Evolutionary conservation across 495 filamentous ascomycete genomes (phyloP).

Genomic region (Penicillium cosmopolitanum): DNA sequence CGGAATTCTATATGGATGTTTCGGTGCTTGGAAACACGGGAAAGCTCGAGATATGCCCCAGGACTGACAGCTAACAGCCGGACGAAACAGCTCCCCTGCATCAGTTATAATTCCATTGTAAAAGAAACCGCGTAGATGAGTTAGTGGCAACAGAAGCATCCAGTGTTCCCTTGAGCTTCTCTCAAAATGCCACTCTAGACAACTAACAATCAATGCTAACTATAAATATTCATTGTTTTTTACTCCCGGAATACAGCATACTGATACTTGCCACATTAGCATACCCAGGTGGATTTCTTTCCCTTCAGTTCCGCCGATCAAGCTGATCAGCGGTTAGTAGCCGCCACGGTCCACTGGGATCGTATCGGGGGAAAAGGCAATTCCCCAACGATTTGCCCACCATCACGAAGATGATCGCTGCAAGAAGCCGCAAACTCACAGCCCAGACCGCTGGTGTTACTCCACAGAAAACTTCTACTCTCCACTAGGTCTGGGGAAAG

Average conservation of each 20-base stretch:
- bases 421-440: constrained; percentile 30
- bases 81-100: not conserved
- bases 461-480: constrained; percentile 26
- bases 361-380: constrained; percentile 2
- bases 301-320: not conserved
- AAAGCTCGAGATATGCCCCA: not conserved
- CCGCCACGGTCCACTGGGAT: constrained; percentile 11
- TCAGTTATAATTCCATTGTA: constrained; percentile 6
- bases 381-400: constrained; percentile 5
- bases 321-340: constrained; percentile 11
- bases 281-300: not conserved
- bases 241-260: not conserved
- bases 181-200: not conserved
- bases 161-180: not conserved
- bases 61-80: not conserved
- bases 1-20: constrained; percentile 2
- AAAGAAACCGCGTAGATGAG: not conserved
- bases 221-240: not conserved
- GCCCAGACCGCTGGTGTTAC: constrained; percentile 35
- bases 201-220: too few relatives aligned
- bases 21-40: not conserved
- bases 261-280: not conserved
- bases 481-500: constrained; percentile 14
- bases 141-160: not conserved
- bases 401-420: constrained; percentile 24